Evolutionary conservation across 1,284 basidiomycete genomes (phyloP).

Genomic region (Melampsora occidentalis): DNA sequence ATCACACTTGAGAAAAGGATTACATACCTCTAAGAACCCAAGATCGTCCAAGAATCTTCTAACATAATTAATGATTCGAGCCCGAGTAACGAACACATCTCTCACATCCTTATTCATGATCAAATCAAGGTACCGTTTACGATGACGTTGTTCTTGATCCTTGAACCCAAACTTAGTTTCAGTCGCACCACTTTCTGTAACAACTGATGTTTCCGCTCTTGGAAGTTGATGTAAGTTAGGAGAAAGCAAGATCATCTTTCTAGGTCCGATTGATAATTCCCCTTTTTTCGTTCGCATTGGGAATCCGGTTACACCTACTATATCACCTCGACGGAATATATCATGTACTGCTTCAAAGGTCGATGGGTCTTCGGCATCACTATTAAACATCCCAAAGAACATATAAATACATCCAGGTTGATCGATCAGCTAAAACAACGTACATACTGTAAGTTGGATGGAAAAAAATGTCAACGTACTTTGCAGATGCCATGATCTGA

Average conservation of each 20-base stretch:
- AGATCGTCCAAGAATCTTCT: constrained; percentile 78
- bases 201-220: constrained; percentile 46
- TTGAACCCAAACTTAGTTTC: constrained; percentile 64
- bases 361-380: constrained; percentile 61
- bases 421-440: neutral
- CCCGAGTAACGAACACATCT: constrained; percentile 83
- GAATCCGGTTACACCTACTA: constrained; percentile 84
- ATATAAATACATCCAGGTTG: neutral
- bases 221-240: constrained; percentile 93
- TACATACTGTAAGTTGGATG: neutral
- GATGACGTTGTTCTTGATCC: constrained; percentile 94
- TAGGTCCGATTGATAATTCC: constrained; percentile 85
- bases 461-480: constrained; percentile 60
- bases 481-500: constrained; percentile 88
- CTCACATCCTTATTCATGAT: constrained; percentile 91
- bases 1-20: neutral
- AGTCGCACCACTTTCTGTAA: constrained; percentile 31
- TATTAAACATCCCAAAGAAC: constrained; percentile 14
- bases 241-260: constrained; percentile 79
- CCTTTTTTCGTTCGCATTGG: constrained; percentile 94
- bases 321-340: constrained; percentile 88
- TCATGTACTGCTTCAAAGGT: constrained; percentile 74
- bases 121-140: constrained; percentile 97
- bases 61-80: constrained; percentile 55
- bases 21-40: constrained; percentile 77